Conservation (phyloP, 495 filamentous ascomycete species). For the Bacidia gigantensis region DNA sequence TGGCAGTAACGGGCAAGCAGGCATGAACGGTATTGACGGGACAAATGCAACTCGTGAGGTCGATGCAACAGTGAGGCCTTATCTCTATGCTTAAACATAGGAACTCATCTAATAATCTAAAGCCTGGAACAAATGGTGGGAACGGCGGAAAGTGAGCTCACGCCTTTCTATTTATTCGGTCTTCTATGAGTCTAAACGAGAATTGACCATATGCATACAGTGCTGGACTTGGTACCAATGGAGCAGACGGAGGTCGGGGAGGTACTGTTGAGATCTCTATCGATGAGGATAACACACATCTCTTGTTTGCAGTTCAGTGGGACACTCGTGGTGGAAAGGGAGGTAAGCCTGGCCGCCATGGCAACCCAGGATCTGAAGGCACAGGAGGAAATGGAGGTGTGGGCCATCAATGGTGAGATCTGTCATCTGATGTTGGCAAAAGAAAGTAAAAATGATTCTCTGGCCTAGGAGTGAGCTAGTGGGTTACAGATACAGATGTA, state of each 20-base stretch:
- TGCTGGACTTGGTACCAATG: conserved; percentile 15
- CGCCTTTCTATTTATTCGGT: background rate
- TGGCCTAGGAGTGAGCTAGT: no score
- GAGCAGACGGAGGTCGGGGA: conserved; percentile 14
- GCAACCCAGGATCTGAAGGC: conserved; percentile 14
- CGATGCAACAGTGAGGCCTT: conserved; percentile 3
- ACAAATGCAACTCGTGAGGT: background rate
- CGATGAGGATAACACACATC: conserved; percentile 14
- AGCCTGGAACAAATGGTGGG: conserved; percentile 2
- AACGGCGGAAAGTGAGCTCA: conserved; percentile 1
- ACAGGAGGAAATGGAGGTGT: conserved; percentile 19
- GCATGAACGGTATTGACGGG: conserved; percentile 7
- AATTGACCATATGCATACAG: conserved; percentile 3
- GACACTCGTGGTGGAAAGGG: conserved; percentile 11
- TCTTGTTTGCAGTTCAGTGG: conserved; percentile 11
- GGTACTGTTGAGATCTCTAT: conserved; percentile 15
- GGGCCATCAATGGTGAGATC: conserved; percentile 14
- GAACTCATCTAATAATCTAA: background rate
- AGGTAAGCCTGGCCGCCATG: conserved; percentile 18
- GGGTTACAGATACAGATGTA: no score
- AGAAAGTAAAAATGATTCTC: background rate
- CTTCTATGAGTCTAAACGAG: background rate
- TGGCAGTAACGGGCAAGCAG: conserved; percentile 9
- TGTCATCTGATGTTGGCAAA: conserved; percentile 6
- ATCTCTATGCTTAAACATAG: background rate